A percentile compares a stretch with the other conserved stretches of the same genome.
These are phyloP conservation scores for Stemphylium vesicarium DNA, from an alignment of 2,329 filamentous ascomycete genomes.

Conservation along the genomic window DNA sequence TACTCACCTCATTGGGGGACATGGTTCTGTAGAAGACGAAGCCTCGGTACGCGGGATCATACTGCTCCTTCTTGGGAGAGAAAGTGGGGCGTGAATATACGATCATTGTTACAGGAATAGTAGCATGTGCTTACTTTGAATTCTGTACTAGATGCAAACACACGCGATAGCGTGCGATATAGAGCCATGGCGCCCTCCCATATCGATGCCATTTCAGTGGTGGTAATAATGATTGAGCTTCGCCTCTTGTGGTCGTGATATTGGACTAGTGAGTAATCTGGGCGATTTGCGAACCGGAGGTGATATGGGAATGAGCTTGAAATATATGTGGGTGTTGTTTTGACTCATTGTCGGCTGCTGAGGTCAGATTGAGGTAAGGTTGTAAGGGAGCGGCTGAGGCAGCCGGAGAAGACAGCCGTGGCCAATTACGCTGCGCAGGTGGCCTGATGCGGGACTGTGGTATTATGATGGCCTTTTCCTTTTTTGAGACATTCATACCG, in stretches of 20 bases:
- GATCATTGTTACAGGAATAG: neutral
- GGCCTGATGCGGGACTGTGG: neutral
- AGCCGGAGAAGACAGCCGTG: neutral
- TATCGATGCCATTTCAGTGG: neutral
- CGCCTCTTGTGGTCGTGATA: neutral
- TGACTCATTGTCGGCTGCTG: neutral
- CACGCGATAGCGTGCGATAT: neutral
- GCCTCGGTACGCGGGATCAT: neutral
- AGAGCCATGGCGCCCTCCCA: neutral
- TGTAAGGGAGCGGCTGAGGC: neutral
- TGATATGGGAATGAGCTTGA: too few species aligned
- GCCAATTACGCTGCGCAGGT: neutral
- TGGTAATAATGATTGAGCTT: too few species aligned
- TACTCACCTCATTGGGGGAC: conserved; percentile 1
- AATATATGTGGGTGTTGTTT: neutral
- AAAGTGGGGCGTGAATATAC: too few species aligned
- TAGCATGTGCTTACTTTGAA: neutral
- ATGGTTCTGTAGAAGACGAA: neutral
- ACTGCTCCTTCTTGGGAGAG: neutral
- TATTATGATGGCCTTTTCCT: neutral
- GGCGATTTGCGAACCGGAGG: neutral
- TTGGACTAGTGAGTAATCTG: neutral
- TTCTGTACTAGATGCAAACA: neutral
- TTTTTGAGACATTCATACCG: too few species aligned
- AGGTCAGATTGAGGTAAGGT: neutral